Evolutionary conservation across 805 yeast species (phyloP), one percentile per base, ranked within the genome.

Genomic region (Phaffomyces antillensis): DNA sequence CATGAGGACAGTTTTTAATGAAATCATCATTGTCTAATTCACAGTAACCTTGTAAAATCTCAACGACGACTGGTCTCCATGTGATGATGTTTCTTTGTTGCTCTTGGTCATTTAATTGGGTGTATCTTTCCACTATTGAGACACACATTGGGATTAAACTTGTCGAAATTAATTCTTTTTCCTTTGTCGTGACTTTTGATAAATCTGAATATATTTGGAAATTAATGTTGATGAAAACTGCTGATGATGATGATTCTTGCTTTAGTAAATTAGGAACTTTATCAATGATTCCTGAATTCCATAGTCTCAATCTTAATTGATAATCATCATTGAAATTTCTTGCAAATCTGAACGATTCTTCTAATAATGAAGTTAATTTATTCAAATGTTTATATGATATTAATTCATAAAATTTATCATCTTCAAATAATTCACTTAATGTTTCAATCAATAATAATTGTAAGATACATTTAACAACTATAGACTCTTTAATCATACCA

Each of bases 41-140:
- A 39, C 79, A 77, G 56, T 82, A 83, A 3, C 96, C 96, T 60
- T 85, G 89, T 51, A 83, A 68, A 23, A 93, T 84, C 60, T 86
- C 96, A 31, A 86, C 83, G 35, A 91, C 88, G 17, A 93, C 97
- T 0, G 98, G 97, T 55, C 85, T 75, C 95, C 97, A 84, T 4
- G 95, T 82, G 16, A 77, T 72, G 37, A 91, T 79, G 61, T 86
- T 86, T 57, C 95, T 77, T 55, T 83, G 88, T 62, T 86, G 91
- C 7, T 78, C 64, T 43, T 68, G 70, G 50, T 85, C 96, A 52
- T 86, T 91, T 53, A 90, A 72, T 2, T 74, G 71, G 30, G 81
- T 74, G 61, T 79, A 90, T 49, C 90, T 78, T 45, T 75, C 75
- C 24, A 89, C 74, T 28, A 91, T 83, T 7, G 77, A 71, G 9